Base-by-base conservation (phyloP, 2,329 filamentous ascomycete species). In the Aspergillus sp. region DNA sequence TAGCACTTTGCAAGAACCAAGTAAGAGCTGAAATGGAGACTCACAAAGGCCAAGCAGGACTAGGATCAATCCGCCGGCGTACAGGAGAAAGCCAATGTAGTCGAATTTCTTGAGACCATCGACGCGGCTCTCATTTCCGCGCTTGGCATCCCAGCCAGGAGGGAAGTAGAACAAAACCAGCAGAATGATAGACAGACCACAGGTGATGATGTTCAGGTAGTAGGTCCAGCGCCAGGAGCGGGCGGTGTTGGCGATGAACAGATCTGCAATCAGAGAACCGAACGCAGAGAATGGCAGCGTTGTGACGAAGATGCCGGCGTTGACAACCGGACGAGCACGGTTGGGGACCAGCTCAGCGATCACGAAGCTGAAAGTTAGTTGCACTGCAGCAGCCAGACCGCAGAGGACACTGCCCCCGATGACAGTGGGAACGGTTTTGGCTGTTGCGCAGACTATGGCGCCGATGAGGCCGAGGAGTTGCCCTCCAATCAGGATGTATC, bases 211-310 rank as follows among this genome's bases (percentile, higher is more conserved):
- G 58, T 78, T 78, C 4, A 84, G 65, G 64, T 81, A 83, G 67
- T 81, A 85, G 58, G 72, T 77, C 80, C 81, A 83, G 43, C 82
- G 74, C 82, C 82, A 85, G 17, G 73, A 70, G 3, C 74, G 67
- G 4, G 64, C 68, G 0, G 81, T 82, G 52, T 80, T 73, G 23
- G 74, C 59, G 58, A 81, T 78, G 39, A 83, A 74, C 3, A 72
- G 69, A n/a, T 78, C 73, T 2, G 81, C 81, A 57, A 84, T 80
- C 47, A 82, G 70, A 17, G 80, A 80, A 0, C 81, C 82, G 32
- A 69, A 66, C 19, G 56, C 67, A 23, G 57, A 68, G 53, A 65
- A 67, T n/a, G 70, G 73, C 57, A 75, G 67, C 13, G 69, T 70
- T 30, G 71, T 69, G 45, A 74, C 51, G 62, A 75, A 78, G 25